Evolutionary conservation across 2,329 filamentous ascomycete genomes (phyloP), one percentile per base, ranked within the genome.

Genomic region (Helicocarpus griseus): DNA sequence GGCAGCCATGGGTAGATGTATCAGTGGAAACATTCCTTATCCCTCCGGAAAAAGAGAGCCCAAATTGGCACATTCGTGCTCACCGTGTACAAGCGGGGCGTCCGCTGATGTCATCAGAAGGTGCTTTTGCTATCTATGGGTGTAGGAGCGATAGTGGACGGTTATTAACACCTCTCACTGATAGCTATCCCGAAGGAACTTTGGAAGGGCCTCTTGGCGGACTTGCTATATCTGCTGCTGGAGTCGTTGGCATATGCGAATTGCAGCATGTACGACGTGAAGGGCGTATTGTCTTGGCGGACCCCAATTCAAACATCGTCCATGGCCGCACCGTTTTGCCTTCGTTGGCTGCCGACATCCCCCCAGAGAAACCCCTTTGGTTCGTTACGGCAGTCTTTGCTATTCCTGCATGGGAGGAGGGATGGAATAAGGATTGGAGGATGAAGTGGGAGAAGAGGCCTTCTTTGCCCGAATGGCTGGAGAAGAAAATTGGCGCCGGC

Each of bases 231-330:
- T 77, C 76, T 0, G 61, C 68, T 2, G 76, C 72, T 9, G 77
- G 77, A 0, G 75, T 69, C 21, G 75, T 77, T 1, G 77, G 77
- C 0, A 75, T 79, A 11, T 65, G 67, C 3, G 76, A 78, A 51
- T 53, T 77, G 36, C 60, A 61, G 14, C 58, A 66, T 5, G 39
- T 51, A n/a, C 54, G 61, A 11, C 73, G 84, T 19, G 69, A 66
- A 50, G 86, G 85, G 2, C 82, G 78, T 62, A 73, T 88, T 24
- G 80, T 89, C 45, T 82, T 88, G 52, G 84, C 85, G 9, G 87
- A 90, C 63, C 85, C 86, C 5, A 89, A 90, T 69, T 86, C 83
- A 45, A 90, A 90, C 67, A 69, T 90, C 31, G 74, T 89, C 2
- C 82, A 88, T 69, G 81, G 82, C 53, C 73, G 86, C 53, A 88